These are phyloP conservation scores for Globisporangium megalacanthum DNA, from an alignment of 352 stramenopile genomes.

Conservation along the genomic window DNA sequence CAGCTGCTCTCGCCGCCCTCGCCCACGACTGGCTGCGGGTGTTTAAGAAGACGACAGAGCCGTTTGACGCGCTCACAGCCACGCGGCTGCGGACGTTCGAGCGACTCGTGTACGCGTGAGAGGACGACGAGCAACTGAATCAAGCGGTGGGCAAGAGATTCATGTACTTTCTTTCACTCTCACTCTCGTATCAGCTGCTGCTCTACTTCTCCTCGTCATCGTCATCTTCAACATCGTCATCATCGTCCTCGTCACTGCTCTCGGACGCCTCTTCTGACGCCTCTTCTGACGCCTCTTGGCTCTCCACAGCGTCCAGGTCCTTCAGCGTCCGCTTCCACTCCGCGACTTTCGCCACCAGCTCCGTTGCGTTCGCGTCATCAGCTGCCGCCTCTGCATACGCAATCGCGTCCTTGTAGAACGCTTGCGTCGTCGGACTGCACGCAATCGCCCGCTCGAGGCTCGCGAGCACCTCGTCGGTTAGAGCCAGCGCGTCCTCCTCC, in stretches of 20 bases:
- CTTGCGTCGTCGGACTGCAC: conserved; percentile 28
- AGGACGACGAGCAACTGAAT: background rate
- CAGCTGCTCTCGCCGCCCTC: conserved; percentile 9
- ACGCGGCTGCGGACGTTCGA: conserved; percentile 35
- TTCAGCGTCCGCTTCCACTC: conserved; percentile 8
- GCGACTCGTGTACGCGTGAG: conserved; percentile 26
- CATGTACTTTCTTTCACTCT: background rate
- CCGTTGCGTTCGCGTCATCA: conserved; percentile 10
- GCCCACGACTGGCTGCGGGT: conserved; percentile 32
- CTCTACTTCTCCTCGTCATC: background rate
- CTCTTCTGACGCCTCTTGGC: background rate
- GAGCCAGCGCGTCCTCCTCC: too few relatives aligned
- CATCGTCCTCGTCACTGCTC: background rate
- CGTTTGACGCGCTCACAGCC: conserved; percentile 40
- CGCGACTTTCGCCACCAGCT: conserved; percentile 20
- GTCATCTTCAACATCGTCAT: conserved; percentile 4
- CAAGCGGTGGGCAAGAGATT: background rate
- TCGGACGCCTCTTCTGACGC: conserved; percentile 5
- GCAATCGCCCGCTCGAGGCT: conserved; percentile 39
- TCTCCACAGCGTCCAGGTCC: background rate
- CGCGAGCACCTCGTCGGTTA: conserved; percentile 4
- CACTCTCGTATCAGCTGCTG: background rate
- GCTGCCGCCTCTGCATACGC: conserved; percentile 27
- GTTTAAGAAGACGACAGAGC: conserved; percentile 33
- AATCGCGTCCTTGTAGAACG: conserved; percentile 49